phyloP scores from a whole-genome alignment of 257 asterid genomes.

The Jacaranda mimosifolia region DNA sequence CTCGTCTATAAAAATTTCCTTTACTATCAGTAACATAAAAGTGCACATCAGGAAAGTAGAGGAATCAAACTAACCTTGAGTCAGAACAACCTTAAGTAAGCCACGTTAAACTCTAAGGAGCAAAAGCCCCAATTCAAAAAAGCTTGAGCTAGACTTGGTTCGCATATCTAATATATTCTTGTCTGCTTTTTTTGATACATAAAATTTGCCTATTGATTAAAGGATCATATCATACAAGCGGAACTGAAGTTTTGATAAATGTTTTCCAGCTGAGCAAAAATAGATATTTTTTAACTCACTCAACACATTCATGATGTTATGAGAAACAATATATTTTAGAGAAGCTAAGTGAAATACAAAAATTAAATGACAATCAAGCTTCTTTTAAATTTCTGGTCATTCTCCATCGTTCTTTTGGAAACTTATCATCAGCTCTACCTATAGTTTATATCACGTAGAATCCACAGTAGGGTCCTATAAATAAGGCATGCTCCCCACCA shows the following conservation, averaged over 20 bases:
- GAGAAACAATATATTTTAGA: not conserved
- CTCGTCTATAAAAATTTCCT: no score
- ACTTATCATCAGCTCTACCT: not conserved
- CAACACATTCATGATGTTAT: not conserved
- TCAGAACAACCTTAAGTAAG: conserved; percentile 23
- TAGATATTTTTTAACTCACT: not conserved
- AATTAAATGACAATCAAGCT: not conserved
- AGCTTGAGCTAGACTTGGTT: not conserved
- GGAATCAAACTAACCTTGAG: no score
- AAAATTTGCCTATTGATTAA: not conserved
- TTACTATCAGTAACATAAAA: no score
- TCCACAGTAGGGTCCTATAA: not conserved
- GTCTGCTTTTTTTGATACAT: not conserved
- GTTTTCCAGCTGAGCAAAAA: conserved; percentile 2
- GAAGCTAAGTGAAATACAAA: conserved; percentile 4
- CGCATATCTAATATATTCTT: not conserved
- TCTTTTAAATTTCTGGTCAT: not conserved
- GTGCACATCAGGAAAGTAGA: no score
- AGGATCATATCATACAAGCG: conserved; percentile 5
- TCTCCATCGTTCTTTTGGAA: not conserved
- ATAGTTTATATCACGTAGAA: not conserved
- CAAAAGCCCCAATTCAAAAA: conserved; percentile 18
- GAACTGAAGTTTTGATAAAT: conserved; percentile 1
- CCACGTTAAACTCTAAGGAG: conserved; percentile 17
- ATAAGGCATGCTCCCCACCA: not conserved